phyloP scores from a whole-genome alignment of 805 yeast species.

The Candida taoyuanica region DNA sequence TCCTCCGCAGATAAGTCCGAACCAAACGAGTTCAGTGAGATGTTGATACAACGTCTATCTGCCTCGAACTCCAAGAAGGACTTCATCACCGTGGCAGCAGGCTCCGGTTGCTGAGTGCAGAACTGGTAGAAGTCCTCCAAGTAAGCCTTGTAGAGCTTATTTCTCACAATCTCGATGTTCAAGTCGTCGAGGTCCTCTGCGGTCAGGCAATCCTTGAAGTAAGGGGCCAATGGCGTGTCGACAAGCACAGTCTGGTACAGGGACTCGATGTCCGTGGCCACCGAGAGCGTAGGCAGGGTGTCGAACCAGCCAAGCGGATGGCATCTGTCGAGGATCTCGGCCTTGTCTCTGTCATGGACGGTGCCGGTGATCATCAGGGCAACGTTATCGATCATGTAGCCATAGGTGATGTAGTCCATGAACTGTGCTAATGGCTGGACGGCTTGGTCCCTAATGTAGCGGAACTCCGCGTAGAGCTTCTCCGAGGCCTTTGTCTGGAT shows the following conservation, averaged over 20 bases:
- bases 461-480: conserved; percentile 77
- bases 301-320: conserved; percentile 99
- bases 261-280: conserved; percentile 93
- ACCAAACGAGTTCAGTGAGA: conserved; percentile 83
- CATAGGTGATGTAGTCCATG: conserved; percentile 89
- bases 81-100: conserved; percentile 79
- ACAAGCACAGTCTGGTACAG: conserved; percentile 87
- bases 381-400: conserved; percentile 98
- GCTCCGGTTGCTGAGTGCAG: conserved; percentile 58
- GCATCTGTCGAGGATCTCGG: conserved; percentile 84
- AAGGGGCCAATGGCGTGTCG: conserved; percentile 97
- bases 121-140: conserved; percentile 80
- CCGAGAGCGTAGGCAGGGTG: conserved; percentile 89
- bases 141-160: conserved; percentile 87
- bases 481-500: conserved; percentile 75
- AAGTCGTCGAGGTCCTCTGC: conserved; percentile 90
- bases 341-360: conserved; percentile 86
- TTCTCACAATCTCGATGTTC: conserved; percentile 92
- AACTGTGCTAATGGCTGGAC: conserved; percentile 75
- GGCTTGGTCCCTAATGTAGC: conserved; percentile 79
- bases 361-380: conserved; percentile 96
- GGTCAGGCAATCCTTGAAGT: conserved; percentile 82
- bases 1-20: conserved; percentile 75
- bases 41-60: conserved; percentile 90
- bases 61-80: conserved; percentile 84